Percentiles rank a stretch among this genome's conserved stretches.
Conservation (phyloP, 192 early-diverging fungal species). For the Backusella sp. region DNA sequence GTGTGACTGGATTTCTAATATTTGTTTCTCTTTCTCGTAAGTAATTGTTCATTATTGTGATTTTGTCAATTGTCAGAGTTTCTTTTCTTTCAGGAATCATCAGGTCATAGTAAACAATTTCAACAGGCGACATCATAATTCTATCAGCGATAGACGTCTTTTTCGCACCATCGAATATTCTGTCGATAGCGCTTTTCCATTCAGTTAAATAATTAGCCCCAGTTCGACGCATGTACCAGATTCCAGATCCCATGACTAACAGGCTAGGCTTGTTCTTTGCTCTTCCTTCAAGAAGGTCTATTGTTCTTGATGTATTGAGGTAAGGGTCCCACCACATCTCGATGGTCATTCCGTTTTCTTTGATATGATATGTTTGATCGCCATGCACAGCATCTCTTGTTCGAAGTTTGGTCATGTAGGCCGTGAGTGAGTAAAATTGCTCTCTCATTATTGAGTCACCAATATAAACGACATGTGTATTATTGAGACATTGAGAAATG, state of each 20-base stretch:
- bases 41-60: slow-evolving; percentile 55
- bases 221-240: slow-evolving; percentile 64
- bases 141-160: slow-evolving; percentile 37
- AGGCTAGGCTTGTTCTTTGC: slow-evolving; percentile 31
- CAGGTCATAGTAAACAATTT: slow-evolving; percentile 40
- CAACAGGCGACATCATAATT: slow-evolving; percentile 31
- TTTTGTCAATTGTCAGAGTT: slow-evolving; percentile 44
- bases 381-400: slow-evolving; percentile 19
- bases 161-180: slow-evolving; percentile 29
- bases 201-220: slow-evolving; percentile 38
- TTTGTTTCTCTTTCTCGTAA: slow-evolving; percentile 28
- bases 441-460: slow-evolving; percentile 71
- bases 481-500: slow-evolving; percentile 45
- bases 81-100: slow-evolving; percentile 47
- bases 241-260: slow-evolving; percentile 52
- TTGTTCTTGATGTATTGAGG: slow-evolving; percentile 46
- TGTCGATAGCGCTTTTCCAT: slow-evolving; percentile 48
- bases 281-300: slow-evolving; percentile 17
- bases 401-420: slow-evolving; percentile 42
- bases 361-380: slow-evolving; percentile 17
- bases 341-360: slow-evolving; percentile 35
- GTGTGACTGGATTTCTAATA: slow-evolving; percentile 17
- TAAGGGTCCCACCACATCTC: slow-evolving; percentile 77
- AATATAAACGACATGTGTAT: slow-evolving; percentile 53
- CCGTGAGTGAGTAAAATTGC: slow-evolving; percentile 56